Conservation (phyloP, 1,284 basidiomycete species). For the Inonotus hispidus region DNA sequence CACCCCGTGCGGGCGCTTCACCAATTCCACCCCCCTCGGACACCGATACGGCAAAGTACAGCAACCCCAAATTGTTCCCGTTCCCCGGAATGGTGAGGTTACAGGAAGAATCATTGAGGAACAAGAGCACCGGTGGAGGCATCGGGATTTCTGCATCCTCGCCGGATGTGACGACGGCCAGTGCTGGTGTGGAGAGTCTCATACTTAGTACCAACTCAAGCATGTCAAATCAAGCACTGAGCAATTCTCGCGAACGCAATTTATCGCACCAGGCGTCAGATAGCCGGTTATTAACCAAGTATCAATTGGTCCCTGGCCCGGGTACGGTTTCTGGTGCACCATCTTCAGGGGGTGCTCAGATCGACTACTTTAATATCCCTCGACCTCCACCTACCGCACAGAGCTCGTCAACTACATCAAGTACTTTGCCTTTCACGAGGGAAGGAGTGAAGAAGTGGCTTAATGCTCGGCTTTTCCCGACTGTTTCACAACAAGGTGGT, state of each 20-base stretch:
- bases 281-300: slow-evolving; percentile 51
- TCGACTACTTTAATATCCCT: slow-evolving; percentile 42
- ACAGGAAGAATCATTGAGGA: slow-evolving; percentile 63
- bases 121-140: slow-evolving; percentile 45
- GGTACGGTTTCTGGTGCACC: slow-evolving; percentile 36
- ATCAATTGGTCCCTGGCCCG: slow-evolving; percentile 33
- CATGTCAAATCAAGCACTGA: slow-evolving; percentile 48
- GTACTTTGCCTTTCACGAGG: slow-evolving; percentile 60
- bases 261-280: slow-evolving; percentile 68
- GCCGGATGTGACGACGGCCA: slow-evolving; percentile 47
- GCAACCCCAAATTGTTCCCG: slow-evolving; percentile 78
- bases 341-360: slow-evolving; percentile 39
- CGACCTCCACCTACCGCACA: slow-evolving; percentile 32
- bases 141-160: slow-evolving; percentile 52
- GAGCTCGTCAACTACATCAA: slow-evolving; percentile 33
- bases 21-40: slow-evolving; percentile 65
- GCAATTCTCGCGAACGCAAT: slow-evolving; percentile 49
- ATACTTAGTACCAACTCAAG: slow-evolving; percentile 44
- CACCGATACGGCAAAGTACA: slow-evolving; percentile 55
- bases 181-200: background rate
- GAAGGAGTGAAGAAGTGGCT: slow-evolving; percentile 76
- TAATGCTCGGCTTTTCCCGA: slow-evolving; percentile 36
- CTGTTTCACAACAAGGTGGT: slow-evolving; percentile 12
- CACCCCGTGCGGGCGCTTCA: slow-evolving; percentile 52
- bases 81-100: slow-evolving; percentile 81